A percentile compares a stretch with the other conserved stretches of the same genome.
These are phyloP conservation scores for Teratosphaeria epicoccoides DNA, from an alignment of 2,329 filamentous ascomycete species.

Conservation along the genomic window DNA sequence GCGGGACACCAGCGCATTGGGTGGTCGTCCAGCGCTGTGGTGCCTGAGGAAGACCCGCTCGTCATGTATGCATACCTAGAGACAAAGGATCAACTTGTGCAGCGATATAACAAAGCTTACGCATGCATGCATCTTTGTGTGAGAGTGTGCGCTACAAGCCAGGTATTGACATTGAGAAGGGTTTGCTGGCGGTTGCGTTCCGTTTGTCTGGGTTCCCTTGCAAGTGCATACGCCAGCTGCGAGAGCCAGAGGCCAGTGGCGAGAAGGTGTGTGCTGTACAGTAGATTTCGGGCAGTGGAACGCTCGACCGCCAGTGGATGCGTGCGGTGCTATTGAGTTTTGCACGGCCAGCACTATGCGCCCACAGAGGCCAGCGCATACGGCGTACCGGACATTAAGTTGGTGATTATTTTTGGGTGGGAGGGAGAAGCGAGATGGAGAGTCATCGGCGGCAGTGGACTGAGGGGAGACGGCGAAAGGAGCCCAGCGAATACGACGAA, in stretches of 20 bases:
- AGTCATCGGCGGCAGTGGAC: conserved; percentile 12
- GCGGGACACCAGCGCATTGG: background rate
- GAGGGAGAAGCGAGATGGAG: conserved; percentile 1
- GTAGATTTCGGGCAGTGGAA: background rate
- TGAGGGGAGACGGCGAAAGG: conserved; percentile 8
- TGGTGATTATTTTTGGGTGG: background rate
- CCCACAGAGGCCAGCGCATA: background rate
- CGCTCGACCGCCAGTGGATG: background rate
- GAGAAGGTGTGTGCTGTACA: background rate
- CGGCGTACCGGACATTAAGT: background rate
- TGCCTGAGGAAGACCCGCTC: background rate
- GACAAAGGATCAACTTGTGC: background rate
- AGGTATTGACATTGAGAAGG: background rate
- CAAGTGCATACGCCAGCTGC: background rate
- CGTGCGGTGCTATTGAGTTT: background rate
- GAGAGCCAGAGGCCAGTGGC: background rate
- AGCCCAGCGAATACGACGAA: conserved; percentile 16
- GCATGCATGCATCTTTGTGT: too few relatives aligned
- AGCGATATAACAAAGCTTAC: too few relatives aligned
- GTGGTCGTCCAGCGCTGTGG: background rate
- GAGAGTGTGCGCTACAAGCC: background rate
- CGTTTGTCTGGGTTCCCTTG: background rate
- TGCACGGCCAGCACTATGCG: background rate
- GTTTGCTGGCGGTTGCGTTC: background rate
- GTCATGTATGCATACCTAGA: background rate